Evolutionary conservation across 768 basidiomycete species (phyloP), one percentile per base, ranked within the genome.

Genomic region (Lentinula lateritia): DNA sequence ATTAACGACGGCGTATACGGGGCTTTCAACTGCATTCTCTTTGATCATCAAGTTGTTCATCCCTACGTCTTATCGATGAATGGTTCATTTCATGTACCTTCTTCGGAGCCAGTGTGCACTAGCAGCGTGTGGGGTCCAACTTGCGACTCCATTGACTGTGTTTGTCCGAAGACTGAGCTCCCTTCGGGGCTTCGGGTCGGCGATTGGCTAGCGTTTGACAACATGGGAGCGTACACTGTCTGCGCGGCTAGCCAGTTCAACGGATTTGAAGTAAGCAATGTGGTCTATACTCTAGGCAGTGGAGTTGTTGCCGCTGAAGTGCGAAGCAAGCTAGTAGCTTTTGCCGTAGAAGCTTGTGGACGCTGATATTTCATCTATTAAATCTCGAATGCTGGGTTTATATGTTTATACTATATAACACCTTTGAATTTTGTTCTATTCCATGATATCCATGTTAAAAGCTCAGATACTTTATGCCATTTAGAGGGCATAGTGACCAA

Each of bases 201-300:
- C 6, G 97, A 99, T 72, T 99, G 97, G 97, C 83, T 99, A 16
- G 92, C 90, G n/a, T 99, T 95, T 77, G 88, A 89, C 61, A 88
- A 93, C 71, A 98, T 99, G 97, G 97, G 97, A 35, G 97, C 97
- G 36, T 99, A 99, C 77, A 98, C 97, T n/a, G 78, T 94, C 62
- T 97, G 95, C 70, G 97, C 97, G 0, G 94, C 97, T 58, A 94
- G 92, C 75, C 89, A 88, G 76, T 98, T 98, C 80, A 96, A 95
- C 70, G 93, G 93, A 58, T 95, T 95, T 69, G 83, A 91, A 69
- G 72, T 88, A 52, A 90, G 89, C 75, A 83, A 83, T 42, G 88
- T 48, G 1, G 46, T 88, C 34, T 96, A 95, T 71, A 93, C 92
- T 42, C 78, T 82, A 61, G 89, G 92, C 54, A 83, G 76, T 28